These are phyloP conservation scores for Collariella sp. DNA, from an alignment of 495 filamentous ascomycete species.

Conservation along the genomic window DNA sequence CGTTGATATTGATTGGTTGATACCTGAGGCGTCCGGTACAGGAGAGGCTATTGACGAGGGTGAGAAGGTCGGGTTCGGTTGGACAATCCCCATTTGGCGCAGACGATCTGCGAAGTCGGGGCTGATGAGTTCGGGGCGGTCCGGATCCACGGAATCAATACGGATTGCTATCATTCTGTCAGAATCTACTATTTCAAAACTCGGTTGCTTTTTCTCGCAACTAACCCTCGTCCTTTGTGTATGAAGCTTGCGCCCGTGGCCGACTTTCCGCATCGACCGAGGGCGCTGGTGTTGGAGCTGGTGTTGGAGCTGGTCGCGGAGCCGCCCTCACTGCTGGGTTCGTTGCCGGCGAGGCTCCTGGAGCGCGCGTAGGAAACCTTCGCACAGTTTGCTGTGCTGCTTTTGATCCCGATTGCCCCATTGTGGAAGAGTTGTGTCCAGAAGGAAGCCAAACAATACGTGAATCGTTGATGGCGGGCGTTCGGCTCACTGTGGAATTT, in stretches of 20 bases:
- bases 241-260: conserved; percentile 21
- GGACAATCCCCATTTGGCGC: conserved; percentile 38
- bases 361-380: conserved; percentile 35
- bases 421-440: conserved; percentile 1
- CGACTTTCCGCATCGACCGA: conserved; percentile 12
- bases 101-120: conserved; percentile 34
- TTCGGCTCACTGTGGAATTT: not conserved
- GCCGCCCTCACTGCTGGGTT: not conserved
- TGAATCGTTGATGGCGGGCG: not conserved
- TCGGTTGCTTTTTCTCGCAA: not conserved
- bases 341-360: conserved; percentile 22
- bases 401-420: conserved; percentile 28
- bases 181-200: not conserved
- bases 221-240: conserved; percentile 32
- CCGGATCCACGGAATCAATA: conserved; percentile 21
- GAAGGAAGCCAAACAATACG: not conserved
- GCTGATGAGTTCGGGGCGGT: conserved; percentile 22
- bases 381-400: conserved; percentile 30
- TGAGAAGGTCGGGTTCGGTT: conserved; percentile 41
- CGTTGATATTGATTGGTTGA: conserved; percentile 5
- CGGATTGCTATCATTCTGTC: conserved; percentile 20
- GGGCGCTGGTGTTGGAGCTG: conserved; percentile 10
- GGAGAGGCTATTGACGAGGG: conserved; percentile 35
- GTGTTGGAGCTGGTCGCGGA: conserved; percentile 12
- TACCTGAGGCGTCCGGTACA: conserved; percentile 6